Evolutionary conservation across 1,284 basidiomycete genomes (phyloP), one percentile per base, ranked within the genome.

Genomic region (Gymnopus androsaceus): DNA sequence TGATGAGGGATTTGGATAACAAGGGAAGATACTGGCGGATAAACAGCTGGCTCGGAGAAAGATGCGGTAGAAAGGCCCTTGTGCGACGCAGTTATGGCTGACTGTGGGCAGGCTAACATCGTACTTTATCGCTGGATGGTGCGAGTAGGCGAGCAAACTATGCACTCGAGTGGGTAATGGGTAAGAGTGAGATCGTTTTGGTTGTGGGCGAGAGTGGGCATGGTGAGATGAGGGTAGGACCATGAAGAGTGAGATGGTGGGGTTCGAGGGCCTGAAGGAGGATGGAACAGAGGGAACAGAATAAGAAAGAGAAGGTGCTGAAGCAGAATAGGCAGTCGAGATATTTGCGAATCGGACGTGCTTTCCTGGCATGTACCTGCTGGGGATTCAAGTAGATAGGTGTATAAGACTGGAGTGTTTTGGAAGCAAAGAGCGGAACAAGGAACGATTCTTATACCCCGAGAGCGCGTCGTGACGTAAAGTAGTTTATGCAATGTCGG

Each of bases 11-110:
- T 65, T 38, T 61, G 23, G 40, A 76, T 60, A 8, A 65, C 67
- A 48, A 76, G 49, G 14, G 54, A 61, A 4, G 63, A 57, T 40
- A 70, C 54, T 15, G 66, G 60, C 1, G 74, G 75, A 14, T 66
- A 64, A 3, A 75, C 73, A 0, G 71, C 75, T 0, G 75, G 64
- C 40, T 77, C 72, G 0, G 63, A 58, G 7, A 76, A 65, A 0
- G 63, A 58, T 1, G 51, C 41, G 1, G 62, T 46, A 1, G 71
- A 65, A 17, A 72, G 60, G 0, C 63, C 60, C n/a, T 50, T 1
- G 2, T 72, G 66, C n/a, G 68, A 67, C 12, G 66, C 61, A 0
- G 65, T 58, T 40, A 76, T 66, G 3, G 63, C 65, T 21, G 65
- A 63, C n/a, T 0, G 74, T 64, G 0, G 64, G 65, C 14, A 65